Conservation (phyloP, 192 early-diverging fungal species). For the Gryganskiella cystojenkinii region DNA sequence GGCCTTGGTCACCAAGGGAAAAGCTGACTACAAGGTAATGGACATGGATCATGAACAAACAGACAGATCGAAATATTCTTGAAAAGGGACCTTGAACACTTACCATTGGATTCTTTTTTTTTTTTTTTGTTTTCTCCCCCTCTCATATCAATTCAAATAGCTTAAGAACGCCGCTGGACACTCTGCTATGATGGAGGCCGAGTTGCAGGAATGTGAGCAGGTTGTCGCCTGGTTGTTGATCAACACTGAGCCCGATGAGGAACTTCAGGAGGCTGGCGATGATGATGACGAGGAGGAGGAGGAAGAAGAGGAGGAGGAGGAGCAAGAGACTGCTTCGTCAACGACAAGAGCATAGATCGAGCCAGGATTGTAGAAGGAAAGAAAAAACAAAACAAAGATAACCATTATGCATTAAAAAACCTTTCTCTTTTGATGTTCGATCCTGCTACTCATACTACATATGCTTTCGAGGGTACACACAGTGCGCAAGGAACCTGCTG, state of each 20-base stretch:
- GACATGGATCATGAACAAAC: too few species aligned
- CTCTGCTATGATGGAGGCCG: slow-evolving; percentile 63
- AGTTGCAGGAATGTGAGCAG: slow-evolving; percentile 58
- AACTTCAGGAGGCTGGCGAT: slow-evolving; percentile 46
- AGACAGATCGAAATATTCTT: too few species aligned
- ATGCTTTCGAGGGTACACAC: too few species aligned
- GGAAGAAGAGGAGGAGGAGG: slow-evolving; percentile 13
- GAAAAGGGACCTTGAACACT: too few species aligned
- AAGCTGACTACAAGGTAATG: slow-evolving; percentile 71
- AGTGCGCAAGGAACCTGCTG: too few species aligned
- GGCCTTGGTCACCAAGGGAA: slow-evolving; percentile 65
- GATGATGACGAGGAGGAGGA: slow-evolving; percentile 52
- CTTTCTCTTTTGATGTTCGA: too few species aligned
- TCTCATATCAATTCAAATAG: slow-evolving; percentile 16
- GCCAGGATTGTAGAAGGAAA: background rate
- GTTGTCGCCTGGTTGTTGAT: slow-evolving; percentile 62
- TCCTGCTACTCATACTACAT: too few species aligned
- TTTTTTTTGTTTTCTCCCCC: background rate
- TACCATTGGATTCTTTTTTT: background rate
- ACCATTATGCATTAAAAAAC: background rate
- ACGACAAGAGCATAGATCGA: slow-evolving; percentile 23
- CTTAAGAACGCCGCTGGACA: slow-evolving; percentile 59
- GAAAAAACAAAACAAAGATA: background rate
- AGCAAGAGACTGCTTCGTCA: slow-evolving; percentile 21
- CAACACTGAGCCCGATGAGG: slow-evolving; percentile 61